Conservation (phyloP, 805 yeast species). For the Tetrapisispora iriomotensis region DNA sequence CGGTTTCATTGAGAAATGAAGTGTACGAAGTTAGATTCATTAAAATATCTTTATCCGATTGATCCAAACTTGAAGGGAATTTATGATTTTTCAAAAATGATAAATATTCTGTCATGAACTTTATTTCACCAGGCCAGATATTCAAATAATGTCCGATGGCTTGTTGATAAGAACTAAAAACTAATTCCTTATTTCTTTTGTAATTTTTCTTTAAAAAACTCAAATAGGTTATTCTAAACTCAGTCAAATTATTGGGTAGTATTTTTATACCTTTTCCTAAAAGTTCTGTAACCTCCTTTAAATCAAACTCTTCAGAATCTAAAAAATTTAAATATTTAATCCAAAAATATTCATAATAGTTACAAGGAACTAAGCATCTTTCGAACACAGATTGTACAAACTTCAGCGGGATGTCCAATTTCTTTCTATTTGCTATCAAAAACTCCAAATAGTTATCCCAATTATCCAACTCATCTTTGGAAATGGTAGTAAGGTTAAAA, state of each 20-base stretch:
- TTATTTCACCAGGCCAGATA: conserved; percentile 13
- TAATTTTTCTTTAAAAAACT: conserved; percentile 12
- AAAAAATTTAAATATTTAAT: conserved; percentile 50
- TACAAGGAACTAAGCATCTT: conserved; percentile 62
- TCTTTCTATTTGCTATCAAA: conserved; percentile 33
- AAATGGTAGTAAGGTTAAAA: conserved; percentile 42
- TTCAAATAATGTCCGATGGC: conserved; percentile 8
- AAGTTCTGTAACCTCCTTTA: conserved; percentile 31
- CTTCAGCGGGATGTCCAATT: conserved; percentile 17
- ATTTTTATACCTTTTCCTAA: conserved; percentile 44
- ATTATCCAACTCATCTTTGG: conserved; percentile 33
- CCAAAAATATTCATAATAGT: conserved; percentile 58
- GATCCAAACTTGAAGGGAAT: conserved; percentile 12
- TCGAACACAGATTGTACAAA: conserved; percentile 48
- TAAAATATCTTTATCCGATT: conserved; percentile 15
- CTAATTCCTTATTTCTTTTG: conserved; percentile 5
- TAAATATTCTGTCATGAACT: conserved; percentile 15
- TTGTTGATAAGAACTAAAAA: conserved; percentile 9
- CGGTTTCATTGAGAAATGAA: conserved; percentile 17
- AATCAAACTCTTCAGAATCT: not conserved
- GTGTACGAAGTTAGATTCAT: conserved; percentile 17
- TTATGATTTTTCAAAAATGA: conserved; percentile 16
- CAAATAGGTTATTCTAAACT: conserved; percentile 14
- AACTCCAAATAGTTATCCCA: conserved; percentile 61
- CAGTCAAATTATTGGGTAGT: conserved; percentile 26